Percentiles rank a stretch among this genome's conserved stretches.
Evolutionary conservation across 768 basidiomycete species (phyloP).

Genomic region (Boletellus sp.): DNA sequence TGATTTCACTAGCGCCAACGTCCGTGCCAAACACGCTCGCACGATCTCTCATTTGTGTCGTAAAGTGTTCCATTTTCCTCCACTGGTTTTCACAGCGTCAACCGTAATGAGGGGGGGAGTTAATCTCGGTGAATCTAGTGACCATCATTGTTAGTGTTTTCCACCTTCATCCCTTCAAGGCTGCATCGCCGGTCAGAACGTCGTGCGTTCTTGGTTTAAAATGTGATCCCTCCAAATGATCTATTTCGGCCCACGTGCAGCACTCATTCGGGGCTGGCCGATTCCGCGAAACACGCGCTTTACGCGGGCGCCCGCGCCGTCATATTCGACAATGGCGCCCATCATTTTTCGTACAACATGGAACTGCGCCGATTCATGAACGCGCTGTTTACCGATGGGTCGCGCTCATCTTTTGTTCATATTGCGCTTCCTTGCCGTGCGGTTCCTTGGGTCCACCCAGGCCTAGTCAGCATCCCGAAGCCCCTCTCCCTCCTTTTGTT

Average conservation of each 20-base stretch:
- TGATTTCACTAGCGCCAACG: conserved; percentile 4
- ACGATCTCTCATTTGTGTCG: conserved; percentile 20
- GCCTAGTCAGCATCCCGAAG: conserved; percentile 1
- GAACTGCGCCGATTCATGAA: conserved; percentile 18
- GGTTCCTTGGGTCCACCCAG: background rate
- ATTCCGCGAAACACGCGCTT: conserved; percentile 6
- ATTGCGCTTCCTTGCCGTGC: background rate
- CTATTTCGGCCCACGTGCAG: conserved; percentile 8
- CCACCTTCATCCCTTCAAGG: conserved; percentile 8
- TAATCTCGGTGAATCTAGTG: conserved; percentile 1
- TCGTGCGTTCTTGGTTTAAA: background rate
- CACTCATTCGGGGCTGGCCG: background rate
- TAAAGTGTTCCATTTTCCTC: conserved; percentile 12
- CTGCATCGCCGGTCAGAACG: conserved; percentile 13
- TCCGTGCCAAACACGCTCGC: conserved; percentile 5
- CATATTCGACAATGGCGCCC: conserved; percentile 12
- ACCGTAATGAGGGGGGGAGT: conserved; percentile 2
- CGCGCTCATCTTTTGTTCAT: too few species aligned
- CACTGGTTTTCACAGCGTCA: conserved; percentile 14
- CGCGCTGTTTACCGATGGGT: background rate
- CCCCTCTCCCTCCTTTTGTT: background rate
- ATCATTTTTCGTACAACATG: conserved; percentile 9
- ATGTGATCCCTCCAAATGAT: background rate
- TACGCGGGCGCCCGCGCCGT: conserved; percentile 5
- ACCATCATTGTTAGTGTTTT: conserved; percentile 1